Evolutionary conservation across 495 filamentous ascomycete genomes (phyloP).

Genomic region (Hypomontagnella monticulosa): DNA sequence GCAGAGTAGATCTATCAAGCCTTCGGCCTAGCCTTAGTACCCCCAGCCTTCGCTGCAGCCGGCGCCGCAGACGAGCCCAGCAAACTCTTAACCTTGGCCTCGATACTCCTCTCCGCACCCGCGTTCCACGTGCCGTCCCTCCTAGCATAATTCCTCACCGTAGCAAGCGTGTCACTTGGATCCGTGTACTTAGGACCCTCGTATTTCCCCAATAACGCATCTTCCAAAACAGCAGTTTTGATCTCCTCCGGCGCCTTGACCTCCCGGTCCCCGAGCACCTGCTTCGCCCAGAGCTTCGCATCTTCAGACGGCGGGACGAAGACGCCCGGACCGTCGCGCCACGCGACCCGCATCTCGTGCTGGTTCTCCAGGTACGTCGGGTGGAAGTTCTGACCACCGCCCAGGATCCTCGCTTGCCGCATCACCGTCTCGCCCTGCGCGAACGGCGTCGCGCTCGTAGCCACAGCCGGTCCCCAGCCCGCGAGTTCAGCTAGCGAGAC

Average conservation of each 20-base stretch:
- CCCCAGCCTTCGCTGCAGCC: not conserved
- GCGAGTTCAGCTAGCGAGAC: constrained; percentile 16
- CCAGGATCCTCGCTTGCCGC: constrained; percentile 41
- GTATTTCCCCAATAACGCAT: constrained; percentile 55
- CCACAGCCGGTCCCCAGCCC: constrained; percentile 37
- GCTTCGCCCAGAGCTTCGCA: constrained; percentile 11
- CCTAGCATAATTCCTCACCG: constrained; percentile 48
- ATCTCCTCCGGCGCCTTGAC: constrained; percentile 36
- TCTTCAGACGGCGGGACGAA: constrained; percentile 37
- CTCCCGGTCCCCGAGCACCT: constrained; percentile 7
- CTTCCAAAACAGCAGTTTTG: constrained; percentile 51
- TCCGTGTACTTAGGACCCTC: constrained; percentile 42
- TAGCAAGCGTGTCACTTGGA: constrained; percentile 43
- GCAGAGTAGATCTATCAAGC: not conserved
- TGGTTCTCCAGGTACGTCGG: not conserved
- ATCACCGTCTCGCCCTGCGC: constrained; percentile 34
- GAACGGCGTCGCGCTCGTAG: constrained; percentile 16
- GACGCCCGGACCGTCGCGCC: constrained; percentile 10
- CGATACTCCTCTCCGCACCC: constrained; percentile 42
- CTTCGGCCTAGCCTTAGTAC: constrained; percentile 8
- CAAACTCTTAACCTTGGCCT: constrained; percentile 48
- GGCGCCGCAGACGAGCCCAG: constrained; percentile 25
- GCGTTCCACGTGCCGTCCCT: constrained; percentile 53
- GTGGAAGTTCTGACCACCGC: constrained; percentile 35
- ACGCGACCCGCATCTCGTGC: constrained; percentile 6